These are phyloP conservation scores for Marsdenia floribunda DNA, from an alignment of 257 asterid species.

Conservation along the genomic window DNA sequence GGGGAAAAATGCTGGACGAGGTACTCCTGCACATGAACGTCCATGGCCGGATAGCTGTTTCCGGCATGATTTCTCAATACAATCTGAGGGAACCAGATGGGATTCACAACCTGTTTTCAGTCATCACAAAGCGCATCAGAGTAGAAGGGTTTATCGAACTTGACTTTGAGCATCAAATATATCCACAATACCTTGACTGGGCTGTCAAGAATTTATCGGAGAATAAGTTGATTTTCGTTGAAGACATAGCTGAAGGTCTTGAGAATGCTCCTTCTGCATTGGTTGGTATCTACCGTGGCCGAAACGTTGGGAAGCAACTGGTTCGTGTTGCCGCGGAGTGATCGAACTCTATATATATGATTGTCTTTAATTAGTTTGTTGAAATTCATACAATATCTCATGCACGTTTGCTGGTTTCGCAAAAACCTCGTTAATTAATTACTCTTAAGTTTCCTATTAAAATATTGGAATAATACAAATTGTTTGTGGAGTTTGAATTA, in stretches of 20 bases:
- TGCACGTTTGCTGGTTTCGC: too few species aligned
- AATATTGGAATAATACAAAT: too few species aligned
- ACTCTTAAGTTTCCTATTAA: too few species aligned
- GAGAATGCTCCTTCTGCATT: constrained; percentile 16
- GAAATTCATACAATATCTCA: too few species aligned
- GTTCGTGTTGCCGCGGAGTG: neutral
- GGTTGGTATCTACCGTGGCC: constrained; percentile 19
- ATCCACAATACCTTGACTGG: constrained; percentile 13
- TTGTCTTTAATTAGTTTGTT: too few species aligned
- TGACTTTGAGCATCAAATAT: constrained; percentile 9
- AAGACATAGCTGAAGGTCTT: constrained; percentile 21
- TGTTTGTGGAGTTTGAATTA: too few species aligned
- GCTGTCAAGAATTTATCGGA: constrained; percentile 11
- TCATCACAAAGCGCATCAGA: constrained; percentile 9
- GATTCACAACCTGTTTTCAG: neutral
- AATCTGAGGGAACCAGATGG: constrained; percentile 10
- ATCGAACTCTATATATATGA: neutral
- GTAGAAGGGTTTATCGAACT: constrained; percentile 17
- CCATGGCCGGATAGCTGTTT: constrained; percentile 17
- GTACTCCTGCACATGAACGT: constrained; percentile 19
- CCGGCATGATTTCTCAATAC: constrained; percentile 22
- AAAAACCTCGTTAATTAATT: too few species aligned
- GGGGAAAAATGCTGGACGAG: constrained; percentile 16
- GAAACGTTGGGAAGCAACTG: constrained; percentile 19
- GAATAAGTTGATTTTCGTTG: constrained; percentile 13